phyloP scores from a whole-genome alignment of 108 stramenopile genomes.

The Craspedostauros australis region DNA sequence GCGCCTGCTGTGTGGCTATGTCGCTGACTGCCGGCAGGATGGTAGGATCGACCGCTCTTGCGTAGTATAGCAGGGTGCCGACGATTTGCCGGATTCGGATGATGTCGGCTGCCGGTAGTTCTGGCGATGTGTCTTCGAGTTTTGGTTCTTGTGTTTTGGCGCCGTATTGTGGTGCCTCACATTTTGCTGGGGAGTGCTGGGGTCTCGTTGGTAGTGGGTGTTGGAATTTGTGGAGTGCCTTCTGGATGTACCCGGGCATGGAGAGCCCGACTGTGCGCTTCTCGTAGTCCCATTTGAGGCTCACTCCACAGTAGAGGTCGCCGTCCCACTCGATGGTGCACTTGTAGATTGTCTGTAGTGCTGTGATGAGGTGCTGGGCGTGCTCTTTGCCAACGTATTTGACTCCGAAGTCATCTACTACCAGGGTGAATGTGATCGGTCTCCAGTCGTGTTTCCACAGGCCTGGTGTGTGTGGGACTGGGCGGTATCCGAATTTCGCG shows the following conservation, averaged over 20 bases:
- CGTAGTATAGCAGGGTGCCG: constrained; percentile 36
- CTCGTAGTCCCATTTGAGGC: constrained; percentile 39
- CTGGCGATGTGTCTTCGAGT: constrained; percentile 12
- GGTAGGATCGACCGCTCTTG: constrained; percentile 29
- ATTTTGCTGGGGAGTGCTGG: constrained; percentile 33
- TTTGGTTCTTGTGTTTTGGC: constrained; percentile 27
- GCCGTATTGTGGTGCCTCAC: constrained; percentile 28
- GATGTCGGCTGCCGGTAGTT: constrained; percentile 7
- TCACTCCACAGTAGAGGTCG: constrained; percentile 18
- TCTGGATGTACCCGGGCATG: constrained; percentile 37
- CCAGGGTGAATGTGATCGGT: constrained; percentile 27
- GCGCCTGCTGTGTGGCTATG: constrained; percentile 24
- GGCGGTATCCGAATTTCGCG: constrained; percentile 15
- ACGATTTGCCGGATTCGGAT: constrained; percentile 29
- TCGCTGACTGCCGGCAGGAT: constrained; percentile 16
- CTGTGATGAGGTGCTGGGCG: constrained; percentile 30
- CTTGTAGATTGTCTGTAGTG: constrained; percentile 14
- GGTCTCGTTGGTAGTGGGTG: constrained; percentile 22
- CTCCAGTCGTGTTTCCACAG: constrained; percentile 25
- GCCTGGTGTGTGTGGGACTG: constrained; percentile 19
- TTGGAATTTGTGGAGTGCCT: constrained; percentile 23
- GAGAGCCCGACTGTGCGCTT: constrained; percentile 24
- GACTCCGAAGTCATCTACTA: constrained; percentile 51
- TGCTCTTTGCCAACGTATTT: constrained; percentile 27
- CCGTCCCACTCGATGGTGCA: constrained; percentile 17